Conservation (phyloP, 257 asterid species). For the Solanum pinnatisectum region DNA sequence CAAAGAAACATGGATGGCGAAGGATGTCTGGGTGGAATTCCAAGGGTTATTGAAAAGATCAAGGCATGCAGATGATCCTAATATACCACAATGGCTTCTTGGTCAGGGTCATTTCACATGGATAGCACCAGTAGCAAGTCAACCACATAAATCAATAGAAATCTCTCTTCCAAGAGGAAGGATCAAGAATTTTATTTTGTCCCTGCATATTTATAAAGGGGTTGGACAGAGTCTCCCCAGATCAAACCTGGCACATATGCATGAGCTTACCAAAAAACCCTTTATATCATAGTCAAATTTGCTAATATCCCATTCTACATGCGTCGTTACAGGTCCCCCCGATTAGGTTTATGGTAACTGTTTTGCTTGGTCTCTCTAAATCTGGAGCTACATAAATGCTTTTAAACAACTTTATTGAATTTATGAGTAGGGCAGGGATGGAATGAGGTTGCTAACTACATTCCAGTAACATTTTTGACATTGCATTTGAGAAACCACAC, state of each 20-base stretch:
- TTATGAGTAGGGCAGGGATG: neutral
- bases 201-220: neutral
- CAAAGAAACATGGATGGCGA: neutral
- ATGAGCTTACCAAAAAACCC: neutral
- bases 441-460: neutral
- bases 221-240: neutral
- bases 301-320: neutral
- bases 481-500: neutral
- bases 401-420: neutral
- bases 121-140: neutral
- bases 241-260: neutral
- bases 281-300: neutral
- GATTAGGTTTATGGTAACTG: neutral
- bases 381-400: neutral
- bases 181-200: neutral
- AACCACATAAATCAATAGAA: neutral
- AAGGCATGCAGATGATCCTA: neutral
- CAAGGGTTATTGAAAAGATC: neutral
- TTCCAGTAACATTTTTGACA: neutral
- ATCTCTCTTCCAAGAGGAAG: neutral
- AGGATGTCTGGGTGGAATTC: neutral
- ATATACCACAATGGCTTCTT: neutral
- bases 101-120: neutral
- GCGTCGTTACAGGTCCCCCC: neutral
- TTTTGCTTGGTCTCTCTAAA: neutral